Base-by-base conservation (phyloP, 179 eudicot species). In the Corrigiola litoralis region DNA sequence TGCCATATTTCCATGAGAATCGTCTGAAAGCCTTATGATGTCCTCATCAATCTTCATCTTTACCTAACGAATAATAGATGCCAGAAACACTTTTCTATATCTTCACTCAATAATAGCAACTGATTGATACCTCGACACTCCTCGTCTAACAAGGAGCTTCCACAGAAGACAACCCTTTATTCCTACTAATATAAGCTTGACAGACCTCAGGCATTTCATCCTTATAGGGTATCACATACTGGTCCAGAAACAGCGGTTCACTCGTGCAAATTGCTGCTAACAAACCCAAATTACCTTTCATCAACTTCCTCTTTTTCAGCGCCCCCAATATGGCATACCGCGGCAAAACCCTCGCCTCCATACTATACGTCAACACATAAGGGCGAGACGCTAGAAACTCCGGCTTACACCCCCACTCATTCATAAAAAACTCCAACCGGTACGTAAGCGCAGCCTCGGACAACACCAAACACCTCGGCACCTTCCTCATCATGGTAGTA, bases 321-420 rank as follows among this genome's bases (percentile, higher is more conserved):
- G 24, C 52, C 61, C 38, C 10, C 36, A 70, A 48, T 13, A 76
- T 7, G 8, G 44, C 21, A 20, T 29, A 7, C 38, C 80, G 58
- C n/a, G 72, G 80, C 20, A 66, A 5, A 16, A 76, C 69, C 66
- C 80, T 76, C 4, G 41, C 40, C 18, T 66, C 63, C 60, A 71
- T 36, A 63, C 69, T 76, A 61, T 56, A 62, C 1, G 1, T 5
- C 32, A 76, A 61, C 53, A 76, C 23, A 34, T 48, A 44, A n/a
- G 72, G 42, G 16, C 61, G 65, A 28, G 65, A 40, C 1, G 55
- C 61, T 37, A 76, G 27, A 41, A 52, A 67, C 29, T 12, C 42
- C 8, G 69, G 73, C 2, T 45, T 49, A 48, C 50, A 76, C 21
- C 76, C 80, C 56, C 71, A 51, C 40, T 76, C 80, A 10, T 61